A percentile compares a stretch with the other conserved stretches of the same genome.
phyloP scores from a whole-genome alignment of 257 asterid genomes.

The Lithospermum erythrorhizon region DNA sequence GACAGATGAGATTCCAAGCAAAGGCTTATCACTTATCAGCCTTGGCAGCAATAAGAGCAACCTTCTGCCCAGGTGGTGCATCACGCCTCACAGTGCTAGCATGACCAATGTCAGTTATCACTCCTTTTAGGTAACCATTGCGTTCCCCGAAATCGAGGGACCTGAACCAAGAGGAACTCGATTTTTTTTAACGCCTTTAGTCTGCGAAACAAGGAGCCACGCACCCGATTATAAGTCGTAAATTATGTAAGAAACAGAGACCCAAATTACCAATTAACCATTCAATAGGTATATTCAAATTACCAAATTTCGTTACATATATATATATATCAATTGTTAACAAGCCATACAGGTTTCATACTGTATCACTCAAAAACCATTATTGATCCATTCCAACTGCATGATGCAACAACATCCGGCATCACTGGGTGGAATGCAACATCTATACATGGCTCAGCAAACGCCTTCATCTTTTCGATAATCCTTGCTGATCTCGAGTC shows the following conservation, averaged over 20 bases:
- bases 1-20: neutral
- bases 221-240: too few species aligned
- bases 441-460: constrained; percentile 57
- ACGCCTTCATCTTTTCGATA: constrained; percentile 47
- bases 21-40: constrained; percentile 29
- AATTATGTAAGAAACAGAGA: too few species aligned
- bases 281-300: too few species aligned
- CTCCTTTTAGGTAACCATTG: constrained; percentile 7
- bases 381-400: constrained; percentile 79
- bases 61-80: constrained; percentile 14
- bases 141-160: constrained; percentile 11
- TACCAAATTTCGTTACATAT: too few species aligned
- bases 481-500: constrained; percentile 50
- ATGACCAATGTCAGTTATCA: constrained; percentile 40
- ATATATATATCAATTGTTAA: too few species aligned
- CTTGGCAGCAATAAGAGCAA: constrained; percentile 23
- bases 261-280: too few species aligned
- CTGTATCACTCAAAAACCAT: constrained; percentile 20
- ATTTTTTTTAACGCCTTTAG: too few species aligned
- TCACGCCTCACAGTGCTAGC: constrained; percentile 56
- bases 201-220: too few species aligned
- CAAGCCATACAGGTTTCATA: neutral
- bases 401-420: constrained; percentile 55
- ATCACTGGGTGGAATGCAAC: constrained; percentile 66
- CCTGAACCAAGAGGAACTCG: constrained; percentile 3